Evolutionary conservation across 2,329 filamentous ascomycete species (phyloP), one percentile per base, ranked within the genome.

Genomic region (Fusarium incarnatum): DNA sequence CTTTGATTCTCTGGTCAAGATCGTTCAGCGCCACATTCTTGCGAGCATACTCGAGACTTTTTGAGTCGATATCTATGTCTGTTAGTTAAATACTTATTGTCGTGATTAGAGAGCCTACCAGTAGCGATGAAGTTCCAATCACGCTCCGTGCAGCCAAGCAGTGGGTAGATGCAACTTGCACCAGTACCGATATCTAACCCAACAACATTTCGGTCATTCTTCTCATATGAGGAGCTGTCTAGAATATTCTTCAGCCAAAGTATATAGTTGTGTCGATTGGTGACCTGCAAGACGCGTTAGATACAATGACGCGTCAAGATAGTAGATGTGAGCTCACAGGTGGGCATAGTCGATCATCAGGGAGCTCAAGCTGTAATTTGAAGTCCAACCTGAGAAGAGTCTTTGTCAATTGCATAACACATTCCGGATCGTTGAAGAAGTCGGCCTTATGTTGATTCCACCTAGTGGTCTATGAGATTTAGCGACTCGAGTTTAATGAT

Each of bases 101-200:
- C 8, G 20, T 3, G 9, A 13, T 11, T 9, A 13, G 18, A 11
- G 4, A 16, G 32, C 67, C 22, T 64, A 84, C 84, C 82, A 8
- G 91, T 94, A 2, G 88, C 92, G 32, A 90, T 78, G 70, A 94
- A 94, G 3, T 81, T 85, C 94, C 94, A 98, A 6, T 87, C 85
- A 1, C 92, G 86, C 63, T 91, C 87, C 1, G 84, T 79, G 72
- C 92, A 93, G 22, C 90, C 93, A 2, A 99, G 85, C 3, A 98
- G 86, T 4, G 94, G 92, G 77, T 98, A 99, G 73, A 99, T 97
- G 73, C 91, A 91, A 72, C 93, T 97, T 18, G 95, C 93, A 3
- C 96, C 96, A 2, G 94, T 97, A 42, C 96, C 96, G 67, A 98
- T 91, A 72, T 97, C 94, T 4, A 97, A 81, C 0, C 95, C 94